Base-by-base conservation (phyloP, 495 filamentous ascomycete genomes). In the Annulohypoxylon bovei region DNA sequence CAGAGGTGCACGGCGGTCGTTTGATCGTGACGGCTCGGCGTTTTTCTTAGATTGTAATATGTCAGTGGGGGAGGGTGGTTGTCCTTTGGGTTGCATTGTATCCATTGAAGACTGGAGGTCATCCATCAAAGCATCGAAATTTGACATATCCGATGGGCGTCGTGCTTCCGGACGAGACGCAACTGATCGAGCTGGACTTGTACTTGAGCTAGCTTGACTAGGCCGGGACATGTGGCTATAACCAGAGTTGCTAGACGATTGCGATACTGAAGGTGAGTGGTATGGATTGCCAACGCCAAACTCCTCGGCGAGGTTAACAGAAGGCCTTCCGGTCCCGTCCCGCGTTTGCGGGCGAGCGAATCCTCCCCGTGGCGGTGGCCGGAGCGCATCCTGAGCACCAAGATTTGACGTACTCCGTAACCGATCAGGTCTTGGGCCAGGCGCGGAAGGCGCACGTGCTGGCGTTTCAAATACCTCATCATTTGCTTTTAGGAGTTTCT, bases 121-220 rank as follows among this genome's bases (percentile, higher is more conserved):
- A 14, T 83, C 75, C 82, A 88, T 85, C 64, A 88, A 69, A 14
- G 75, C 78, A 69, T 88, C 85, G 22, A 84, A 78, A 28, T 64
- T 73, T 0, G 78, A 76, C 57, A 73, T 77, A 58, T 80, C 80
- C 16, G 76, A 82, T 0, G 78, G 72, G 22, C 78, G 79, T 27
- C 78, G 78, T 6, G 42, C 52, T 14, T 70, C 80, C 6, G 75
- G 69, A 50, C 76, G 75, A 33, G 83, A 81, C 7, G 57, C 54
- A n/a, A 82, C 57, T 16, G 84, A 85, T 28, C 79, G 76, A 6
- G 87, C 81, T 1, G 87, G 88, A 66, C 85, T 96, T 4, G 92
- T 93, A 57, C 88, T 84, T 3, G 92, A 93, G 71, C 91, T 94
- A 2, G 88, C 84, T 76, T 89, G 90, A 62, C 88, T 88, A 0